Evolutionary conservation across 257 asterid genomes (phyloP), one percentile per base, ranked within the genome.

Genomic region (Petunia axillaris): DNA sequence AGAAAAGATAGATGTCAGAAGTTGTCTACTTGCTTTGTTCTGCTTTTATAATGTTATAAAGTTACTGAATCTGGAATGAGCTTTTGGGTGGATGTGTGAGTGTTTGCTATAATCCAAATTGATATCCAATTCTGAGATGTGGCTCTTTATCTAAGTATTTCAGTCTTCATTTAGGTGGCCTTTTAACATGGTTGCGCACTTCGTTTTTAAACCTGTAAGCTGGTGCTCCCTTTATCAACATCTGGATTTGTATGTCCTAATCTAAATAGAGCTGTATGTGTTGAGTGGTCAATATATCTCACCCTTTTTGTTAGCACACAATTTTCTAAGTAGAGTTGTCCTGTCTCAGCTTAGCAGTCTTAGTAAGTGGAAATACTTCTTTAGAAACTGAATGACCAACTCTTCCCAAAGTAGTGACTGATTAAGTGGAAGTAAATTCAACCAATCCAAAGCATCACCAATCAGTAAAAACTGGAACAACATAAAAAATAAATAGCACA

Each of bases 21-120:
- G 44, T 14, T 65, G 52, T 65, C 74, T 14, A 14, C 52, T 36
- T 64, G 48, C 71, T 43, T 67, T 55, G 8, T 67, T 67, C 75
- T 4, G 39, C 75, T 64, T 67, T 67, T 43, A 11, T 44, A 43
- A 67, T 67, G 55, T 43, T 55, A 67, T 67, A 8, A 43, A 67
- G 4, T n/a, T 67, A n/a, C 39, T 16, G 55, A 25, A 25, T 25
- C 25, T 25, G 25, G 40, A 67, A 67, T 67, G 55, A 43, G 38
- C 54, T 67, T 67, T 67, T 67, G 37, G 14, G 53, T 5, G 14
- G 10, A 67, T 67, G 52, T 41, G 38, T 41, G 75, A 54, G 75
- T 67, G 38, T 15, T 58, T 67, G 54, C 75, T 15, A 41, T 10
- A 43, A 43, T 3, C n/a, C 55, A 43, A 67, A 25, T 25, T 10